A percentile compares a stretch with the other conserved stretches of the same genome.
Conservation (phyloP, 495 filamentous ascomycete genomes). For the Penicillium bialowiezense region DNA sequence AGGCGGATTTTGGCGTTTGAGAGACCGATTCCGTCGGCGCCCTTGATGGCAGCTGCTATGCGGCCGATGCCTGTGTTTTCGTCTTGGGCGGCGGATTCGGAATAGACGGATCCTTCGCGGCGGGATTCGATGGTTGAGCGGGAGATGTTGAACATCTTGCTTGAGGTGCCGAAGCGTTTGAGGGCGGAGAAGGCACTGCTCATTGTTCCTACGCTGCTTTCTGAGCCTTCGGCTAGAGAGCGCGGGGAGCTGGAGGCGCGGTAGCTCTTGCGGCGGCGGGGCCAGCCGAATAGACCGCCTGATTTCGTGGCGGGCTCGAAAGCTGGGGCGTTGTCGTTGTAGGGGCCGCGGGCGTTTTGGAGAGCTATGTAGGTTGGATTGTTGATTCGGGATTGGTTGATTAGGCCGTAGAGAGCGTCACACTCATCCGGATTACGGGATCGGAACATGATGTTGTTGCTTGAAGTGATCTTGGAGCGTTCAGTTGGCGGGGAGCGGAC, state of each 20-base stretch:
- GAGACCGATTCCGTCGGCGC: conserved; percentile 55
- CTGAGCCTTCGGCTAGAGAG: conserved; percentile 52
- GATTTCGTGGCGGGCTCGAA: conserved; percentile 31
- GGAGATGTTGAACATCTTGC: conserved; percentile 75
- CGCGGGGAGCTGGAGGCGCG: conserved; percentile 53
- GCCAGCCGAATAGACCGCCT: conserved; percentile 44
- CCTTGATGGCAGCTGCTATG: conserved; percentile 52
- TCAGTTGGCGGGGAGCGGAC: conserved; percentile 77
- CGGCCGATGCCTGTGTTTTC: conserved; percentile 57
- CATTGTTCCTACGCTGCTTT: conserved; percentile 58
- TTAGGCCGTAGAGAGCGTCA: conserved; percentile 72
- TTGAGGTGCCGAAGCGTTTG: conserved; percentile 62
- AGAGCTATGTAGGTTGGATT: conserved; percentile 87
- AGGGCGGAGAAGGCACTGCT: conserved; percentile 68
- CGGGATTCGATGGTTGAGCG: conserved; percentile 57
- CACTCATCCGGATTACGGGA: conserved; percentile 74
- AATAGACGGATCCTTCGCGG: conserved; percentile 60
- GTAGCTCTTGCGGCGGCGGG: conserved; percentile 54
- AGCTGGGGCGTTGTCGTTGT: conserved; percentile 25
- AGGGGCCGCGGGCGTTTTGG: conserved; percentile 60
- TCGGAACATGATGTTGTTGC: conserved; percentile 85
- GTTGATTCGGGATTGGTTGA: conserved; percentile 79
- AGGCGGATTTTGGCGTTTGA: conserved; percentile 78
- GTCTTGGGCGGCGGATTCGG: conserved; percentile 50
- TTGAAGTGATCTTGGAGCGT: conserved; percentile 66